Evolutionary conservation across 1,284 basidiomycete genomes (phyloP).

Genomic region (Tilletia indica): DNA sequence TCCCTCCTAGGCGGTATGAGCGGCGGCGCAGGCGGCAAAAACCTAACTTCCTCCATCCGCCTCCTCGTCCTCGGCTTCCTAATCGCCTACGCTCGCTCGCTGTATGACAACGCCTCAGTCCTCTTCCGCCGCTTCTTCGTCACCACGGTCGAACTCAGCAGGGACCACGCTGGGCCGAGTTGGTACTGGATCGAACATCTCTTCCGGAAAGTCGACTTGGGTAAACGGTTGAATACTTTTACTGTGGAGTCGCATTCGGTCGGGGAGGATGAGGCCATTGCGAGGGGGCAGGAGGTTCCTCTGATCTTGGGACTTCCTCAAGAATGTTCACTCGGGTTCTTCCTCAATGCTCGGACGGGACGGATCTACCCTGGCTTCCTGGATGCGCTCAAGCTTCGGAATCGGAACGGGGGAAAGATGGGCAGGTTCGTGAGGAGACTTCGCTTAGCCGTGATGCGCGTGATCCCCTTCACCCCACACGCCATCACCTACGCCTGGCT

Average conservation of each 20-base stretch:
- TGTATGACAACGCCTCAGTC: background rate
- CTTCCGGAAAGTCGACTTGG: conserved; percentile 4
- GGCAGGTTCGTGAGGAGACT: background rate
- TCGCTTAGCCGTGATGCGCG: background rate
- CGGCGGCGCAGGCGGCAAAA: background rate
- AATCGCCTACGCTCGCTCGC: conserved; percentile 11
- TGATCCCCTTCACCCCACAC: background rate
- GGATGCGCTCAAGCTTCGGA: conserved; percentile 8
- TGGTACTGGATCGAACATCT: conserved; percentile 4
- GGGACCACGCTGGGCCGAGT: background rate
- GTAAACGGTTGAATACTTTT: conserved; percentile 1
- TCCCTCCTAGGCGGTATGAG: background rate
- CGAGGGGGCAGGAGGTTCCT: background rate
- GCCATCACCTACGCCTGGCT: conserved; percentile 16
- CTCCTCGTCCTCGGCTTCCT: conserved; percentile 14
- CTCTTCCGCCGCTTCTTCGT: conserved; percentile 15
- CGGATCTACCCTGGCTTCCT: conserved; percentile 6
- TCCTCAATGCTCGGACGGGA: background rate
- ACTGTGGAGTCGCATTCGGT: background rate
- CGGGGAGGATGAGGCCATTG: background rate
- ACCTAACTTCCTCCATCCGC: background rate
- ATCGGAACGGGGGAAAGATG: background rate
- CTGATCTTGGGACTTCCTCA: background rate
- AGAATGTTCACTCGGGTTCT: conserved; percentile 8
- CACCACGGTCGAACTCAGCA: conserved; percentile 15